phyloP scores from a whole-genome alignment of 805 yeast species.

The Schwanniomyces polymorphus region DNA sequence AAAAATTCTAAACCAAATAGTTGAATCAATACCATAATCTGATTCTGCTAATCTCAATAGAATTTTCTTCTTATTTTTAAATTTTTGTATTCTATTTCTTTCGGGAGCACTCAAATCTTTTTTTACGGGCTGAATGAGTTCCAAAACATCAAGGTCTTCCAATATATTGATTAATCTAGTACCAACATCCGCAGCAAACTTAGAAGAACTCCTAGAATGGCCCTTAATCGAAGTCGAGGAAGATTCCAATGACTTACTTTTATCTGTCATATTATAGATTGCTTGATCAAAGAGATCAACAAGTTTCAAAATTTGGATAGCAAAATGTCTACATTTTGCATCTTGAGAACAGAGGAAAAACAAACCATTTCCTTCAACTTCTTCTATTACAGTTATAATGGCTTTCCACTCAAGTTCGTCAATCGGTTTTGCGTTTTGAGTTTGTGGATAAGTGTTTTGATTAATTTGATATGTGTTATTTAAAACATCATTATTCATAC shows the following conservation, averaged over 20 bases:
- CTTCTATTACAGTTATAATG: slow-evolving; percentile 84
- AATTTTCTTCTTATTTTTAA: slow-evolving; percentile 64
- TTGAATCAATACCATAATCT: slow-evolving; percentile 92
- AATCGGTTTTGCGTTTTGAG: slow-evolving; percentile 25
- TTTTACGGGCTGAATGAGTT: slow-evolving; percentile 53
- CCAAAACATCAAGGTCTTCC: slow-evolving; percentile 64
- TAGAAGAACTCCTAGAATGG: slow-evolving; percentile 62
- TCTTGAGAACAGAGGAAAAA: slow-evolving; percentile 91
- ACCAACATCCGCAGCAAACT: slow-evolving; percentile 78
- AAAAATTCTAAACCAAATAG: slow-evolving; percentile 90
- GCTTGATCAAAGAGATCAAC: slow-evolving; percentile 89
- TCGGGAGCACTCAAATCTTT: slow-evolving; percentile 72
- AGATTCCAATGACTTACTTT: slow-evolving; percentile 1
- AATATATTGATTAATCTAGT: slow-evolving; percentile 74
- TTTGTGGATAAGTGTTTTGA: slow-evolving; percentile 21
- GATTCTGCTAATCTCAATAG: slow-evolving; percentile 82
- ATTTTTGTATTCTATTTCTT: slow-evolving; percentile 62
- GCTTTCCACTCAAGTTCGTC: slow-evolving; percentile 77
- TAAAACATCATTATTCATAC: slow-evolving; percentile 37
- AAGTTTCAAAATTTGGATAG: slow-evolving; percentile 69
- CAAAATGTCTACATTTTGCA: slow-evolving; percentile 68
- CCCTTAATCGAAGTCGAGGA: slow-evolving; percentile 13
- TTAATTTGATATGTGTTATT: slow-evolving; percentile 46
- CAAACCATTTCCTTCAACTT: slow-evolving; percentile 92
- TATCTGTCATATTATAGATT: slow-evolving; percentile 53